Evolutionary conservation across 2,329 filamentous ascomycete species (phyloP).

Genomic region (Colletotrichum cordylinicola): DNA sequence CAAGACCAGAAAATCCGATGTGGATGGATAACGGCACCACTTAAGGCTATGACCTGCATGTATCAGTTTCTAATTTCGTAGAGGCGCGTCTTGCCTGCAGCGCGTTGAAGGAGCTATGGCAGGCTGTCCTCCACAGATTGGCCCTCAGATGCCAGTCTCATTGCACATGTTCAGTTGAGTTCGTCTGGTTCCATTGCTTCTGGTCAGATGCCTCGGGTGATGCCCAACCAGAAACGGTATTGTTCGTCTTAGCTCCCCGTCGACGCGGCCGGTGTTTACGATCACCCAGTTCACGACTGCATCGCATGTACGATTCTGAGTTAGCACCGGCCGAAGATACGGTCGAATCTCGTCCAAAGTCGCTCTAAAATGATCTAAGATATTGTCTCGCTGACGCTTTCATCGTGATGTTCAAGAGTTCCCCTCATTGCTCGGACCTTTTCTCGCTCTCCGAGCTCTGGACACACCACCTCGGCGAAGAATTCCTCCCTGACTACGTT

Average conservation of each 20-base stretch:
- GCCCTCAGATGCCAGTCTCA: background rate
- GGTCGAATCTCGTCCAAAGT: background rate
- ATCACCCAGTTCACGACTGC: background rate
- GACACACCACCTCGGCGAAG: background rate
- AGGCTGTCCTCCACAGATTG: background rate
- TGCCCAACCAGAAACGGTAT: background rate
- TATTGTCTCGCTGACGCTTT: background rate
- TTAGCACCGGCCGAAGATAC: background rate
- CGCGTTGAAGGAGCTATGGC: background rate
- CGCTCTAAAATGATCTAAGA: background rate
- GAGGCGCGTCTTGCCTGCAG: background rate
- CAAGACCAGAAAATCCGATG: background rate
- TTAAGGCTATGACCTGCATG: background rate
- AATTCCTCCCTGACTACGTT: background rate
- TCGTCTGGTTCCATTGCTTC: background rate
- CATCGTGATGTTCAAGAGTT: background rate
- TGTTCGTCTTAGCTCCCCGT: background rate
- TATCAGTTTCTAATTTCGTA: background rate
- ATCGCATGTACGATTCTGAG: background rate
- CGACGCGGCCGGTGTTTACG: background rate
- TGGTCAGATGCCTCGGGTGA: background rate
- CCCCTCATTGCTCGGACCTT: background rate
- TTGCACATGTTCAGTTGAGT: background rate
- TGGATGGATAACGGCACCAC: background rate
- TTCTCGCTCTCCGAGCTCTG: background rate